Base-by-base conservation (phyloP, 1,284 basidiomycete genomes). In the Ceratobasidium sp. region DNA sequence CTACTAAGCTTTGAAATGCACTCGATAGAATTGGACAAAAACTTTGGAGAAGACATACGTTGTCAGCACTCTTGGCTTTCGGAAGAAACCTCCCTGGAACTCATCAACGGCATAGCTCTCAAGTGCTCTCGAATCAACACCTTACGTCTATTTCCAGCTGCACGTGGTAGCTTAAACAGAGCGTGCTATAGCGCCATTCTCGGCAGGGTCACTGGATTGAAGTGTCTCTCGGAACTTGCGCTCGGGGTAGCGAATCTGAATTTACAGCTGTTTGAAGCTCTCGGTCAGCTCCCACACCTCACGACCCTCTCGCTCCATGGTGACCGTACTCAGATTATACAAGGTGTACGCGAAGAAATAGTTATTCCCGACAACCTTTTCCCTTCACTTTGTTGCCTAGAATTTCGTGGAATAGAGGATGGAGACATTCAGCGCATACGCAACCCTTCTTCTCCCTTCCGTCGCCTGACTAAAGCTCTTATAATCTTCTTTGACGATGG, bases 261-360 rank as follows among this genome's bases (percentile, higher is more conserved):
- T 28, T 51, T 54, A 37, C 51, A 68, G 17, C 23, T 42, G 31
- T 20, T 68, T 10, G 28, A 56, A 15, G 20, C 33, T 2, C 51
- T 68, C 28, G 66, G 51, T 3, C 66, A 23, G 6, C 66, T 68
- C 13, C 35, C 66, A 13, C n/a, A 28, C 23, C 66, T 68, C 7
- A 26, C 28, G 17, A 17, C 15, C 3, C 65, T 67, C 28, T 23
- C 37, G 15, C 37, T 68, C 0, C 10, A 23, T 33, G 10, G 23
- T 6, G n/a, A 26, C n/a, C 1, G 3, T 17, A 37, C 13, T 5
- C 20, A 10, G 10, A 20, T 7, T 1, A 28, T 1, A 17, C 2
- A 6, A 35, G 8, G 13, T 11, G 35, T 7, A 10, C 0, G n/a
- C 3, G 20, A 13, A 1, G 28, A 26, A 4, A 39, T 54, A 23